Evolutionary conservation across 352 stramenopile genomes (phyloP).

Genomic region (Globisporangium takayamanum): DNA sequence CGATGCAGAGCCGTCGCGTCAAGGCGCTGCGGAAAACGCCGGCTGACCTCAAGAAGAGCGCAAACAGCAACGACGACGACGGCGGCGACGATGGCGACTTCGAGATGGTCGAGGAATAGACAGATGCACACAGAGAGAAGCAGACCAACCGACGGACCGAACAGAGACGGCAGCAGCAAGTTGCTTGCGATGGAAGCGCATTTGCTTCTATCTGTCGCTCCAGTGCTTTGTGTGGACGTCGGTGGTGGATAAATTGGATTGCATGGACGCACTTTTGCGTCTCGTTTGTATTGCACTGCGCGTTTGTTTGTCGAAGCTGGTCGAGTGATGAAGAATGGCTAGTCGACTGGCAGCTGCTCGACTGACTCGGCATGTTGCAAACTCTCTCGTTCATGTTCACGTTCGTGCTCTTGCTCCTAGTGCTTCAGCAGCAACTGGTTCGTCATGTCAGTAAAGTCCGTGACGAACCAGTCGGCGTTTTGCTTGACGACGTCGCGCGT

Average conservation of each 20-base stretch:
- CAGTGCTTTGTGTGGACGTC: no score
- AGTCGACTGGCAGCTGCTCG: no score
- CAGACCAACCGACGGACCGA: background rate
- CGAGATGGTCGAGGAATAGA: conserved; percentile 24
- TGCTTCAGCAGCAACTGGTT: conserved; percentile 30
- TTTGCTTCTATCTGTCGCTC: no score
- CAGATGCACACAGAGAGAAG: background rate
- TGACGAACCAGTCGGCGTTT: conserved; percentile 96
- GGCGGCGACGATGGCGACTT: conserved; percentile 26
- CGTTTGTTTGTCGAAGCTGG: no score
- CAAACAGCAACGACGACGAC: conserved; percentile 14
- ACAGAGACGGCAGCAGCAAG: background rate
- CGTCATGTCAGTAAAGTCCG: conserved; percentile 91
- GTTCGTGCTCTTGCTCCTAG: background rate
- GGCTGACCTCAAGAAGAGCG: conserved; percentile 64
- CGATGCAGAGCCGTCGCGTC: conserved; percentile 92
- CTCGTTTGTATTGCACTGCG: no score
- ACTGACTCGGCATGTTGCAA: background rate
- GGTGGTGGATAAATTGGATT: no score
- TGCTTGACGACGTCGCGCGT: conserved; percentile 90
- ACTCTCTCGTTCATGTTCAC: background rate
- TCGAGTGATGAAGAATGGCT: no score
- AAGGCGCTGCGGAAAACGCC: conserved; percentile 91
- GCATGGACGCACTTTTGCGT: no score
- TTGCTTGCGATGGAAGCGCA: no score